These are phyloP conservation scores for Leccinum pseudoinsigne DNA, from an alignment of 1,284 basidiomycete genomes.

Conservation along the genomic window DNA sequence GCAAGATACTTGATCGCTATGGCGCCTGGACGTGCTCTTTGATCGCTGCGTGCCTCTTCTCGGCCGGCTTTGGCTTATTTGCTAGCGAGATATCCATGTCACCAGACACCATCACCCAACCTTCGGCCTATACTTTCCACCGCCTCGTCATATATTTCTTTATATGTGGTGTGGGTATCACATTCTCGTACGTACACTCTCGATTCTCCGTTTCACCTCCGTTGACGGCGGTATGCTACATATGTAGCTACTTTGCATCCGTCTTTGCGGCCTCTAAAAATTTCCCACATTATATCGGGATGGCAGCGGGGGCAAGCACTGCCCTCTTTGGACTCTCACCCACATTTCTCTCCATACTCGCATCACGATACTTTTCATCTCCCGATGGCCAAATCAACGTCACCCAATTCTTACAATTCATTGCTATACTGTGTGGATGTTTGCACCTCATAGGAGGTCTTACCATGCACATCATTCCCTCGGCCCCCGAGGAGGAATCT, in stretches of 20 bases:
- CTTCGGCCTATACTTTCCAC: slow-evolving; percentile 47
- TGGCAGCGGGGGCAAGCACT: slow-evolving; percentile 66
- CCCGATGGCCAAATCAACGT: slow-evolving; percentile 51
- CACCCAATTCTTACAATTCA: slow-evolving; percentile 54
- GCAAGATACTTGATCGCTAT: slow-evolving; percentile 56
- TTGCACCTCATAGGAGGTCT: slow-evolving; percentile 56
- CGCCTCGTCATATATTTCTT: slow-evolving; percentile 59
- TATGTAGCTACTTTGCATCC: slow-evolving; percentile 66
- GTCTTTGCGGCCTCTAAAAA: slow-evolving; percentile 72
- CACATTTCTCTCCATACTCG: slow-evolving; percentile 65
- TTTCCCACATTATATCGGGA: slow-evolving; percentile 62
- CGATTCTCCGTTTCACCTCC: neutral
- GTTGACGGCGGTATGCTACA: slow-evolving; percentile 2
- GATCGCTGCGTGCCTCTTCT: slow-evolving; percentile 58
- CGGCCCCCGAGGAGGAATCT: slow-evolving; percentile 11
- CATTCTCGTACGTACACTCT: slow-evolving; percentile 59
- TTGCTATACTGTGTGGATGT: slow-evolving; percentile 52
- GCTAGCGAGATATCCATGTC: slow-evolving; percentile 53
- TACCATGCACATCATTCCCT: slow-evolving; percentile 38
- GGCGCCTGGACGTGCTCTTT: slow-evolving; percentile 67
- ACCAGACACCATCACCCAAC: slow-evolving; percentile 37
- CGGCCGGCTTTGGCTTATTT: slow-evolving; percentile 59
- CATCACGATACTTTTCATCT: slow-evolving; percentile 57
- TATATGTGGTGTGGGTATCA: slow-evolving; percentile 63
- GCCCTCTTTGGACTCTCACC: slow-evolving; percentile 78